Base-by-base conservation (phyloP, 1,139 yeast species). In the Pichia sp. region DNA sequence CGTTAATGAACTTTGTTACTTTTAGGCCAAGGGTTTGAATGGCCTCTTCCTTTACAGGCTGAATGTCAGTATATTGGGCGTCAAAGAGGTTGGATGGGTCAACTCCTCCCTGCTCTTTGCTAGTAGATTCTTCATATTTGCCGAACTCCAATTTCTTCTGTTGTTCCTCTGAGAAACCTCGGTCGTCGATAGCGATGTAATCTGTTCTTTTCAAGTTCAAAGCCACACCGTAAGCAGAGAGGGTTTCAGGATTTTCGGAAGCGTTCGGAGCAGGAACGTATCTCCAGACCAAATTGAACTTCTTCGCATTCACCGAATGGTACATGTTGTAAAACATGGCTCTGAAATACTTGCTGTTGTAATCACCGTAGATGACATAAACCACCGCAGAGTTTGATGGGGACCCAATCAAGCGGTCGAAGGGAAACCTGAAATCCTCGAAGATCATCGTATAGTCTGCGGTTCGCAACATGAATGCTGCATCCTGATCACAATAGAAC, bases 241-340 rank as follows among this genome's bases (percentile, higher is more conserved):
- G 66, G 0, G 63, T 62, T 1, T 47, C 52, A 1, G 15, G 48
- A 2, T 47, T 48, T 2, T 52, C 41, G 0, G 83, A 6, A 13
- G 48, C 15, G 6, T 29, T 5, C 30, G n/a, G n/a, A 32, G 49
- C 29, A n/a, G 49, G 81, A 7, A 81, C 75, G 62, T 89, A 85
- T 61, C 97, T 77, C 86, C 96, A 81, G 2, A 85, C 78, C 67
- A 88, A 86, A 55, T 89, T 76, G 36, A 90, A 68, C 63, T 88
- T 87, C 0, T 89, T 95, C 1, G 73, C 68, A 8, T 71, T 65
- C 0, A 96, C 87, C 55, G 86, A 82, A 47, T 79, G 78, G 58
- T 75, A 77, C 55, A 93, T 70, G 55, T 81, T 79, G 29, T 74
- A 68, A 61, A 89, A 84, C 72, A 87, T 85, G 3, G 70, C 72